Evolutionary conservation across 2,329 filamentous ascomycete genomes (phyloP).

Genomic region (Fusarium haematococcum): DNA sequence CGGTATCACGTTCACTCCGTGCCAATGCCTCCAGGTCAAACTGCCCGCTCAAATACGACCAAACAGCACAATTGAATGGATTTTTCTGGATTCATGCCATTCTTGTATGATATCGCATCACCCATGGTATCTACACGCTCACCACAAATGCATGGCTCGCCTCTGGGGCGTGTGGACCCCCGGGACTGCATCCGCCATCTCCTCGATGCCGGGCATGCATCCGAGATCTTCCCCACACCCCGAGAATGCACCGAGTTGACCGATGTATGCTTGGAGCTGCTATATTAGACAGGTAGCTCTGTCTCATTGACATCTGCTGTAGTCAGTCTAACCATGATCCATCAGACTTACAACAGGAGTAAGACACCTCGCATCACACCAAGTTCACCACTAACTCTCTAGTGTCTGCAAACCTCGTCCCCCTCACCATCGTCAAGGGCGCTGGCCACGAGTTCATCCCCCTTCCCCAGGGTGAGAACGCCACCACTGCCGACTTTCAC

Average conservation of each 20-base stretch:
- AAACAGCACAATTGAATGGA: neutral
- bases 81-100: neutral
- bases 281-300: neutral
- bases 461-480: constrained; percentile 39
- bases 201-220: neutral
- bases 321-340: neutral
- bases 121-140: no score
- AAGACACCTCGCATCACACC: neutral
- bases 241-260: constrained; percentile 12
- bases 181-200: constrained; percentile 1
- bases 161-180: neutral
- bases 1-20: no score
- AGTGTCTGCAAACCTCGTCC: constrained; percentile 40
- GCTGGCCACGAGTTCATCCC: constrained; percentile 42
- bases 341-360: neutral
- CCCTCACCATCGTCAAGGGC: constrained; percentile 43
- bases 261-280: neutral
- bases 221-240: constrained; percentile 8
- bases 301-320: neutral
- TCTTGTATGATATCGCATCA: neutral
- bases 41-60: neutral
- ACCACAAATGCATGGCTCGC: neutral
- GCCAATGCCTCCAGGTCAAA: neutral
- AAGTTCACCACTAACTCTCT: neutral
- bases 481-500: constrained; percentile 42